Percentiles rank a stretch among this genome's conserved stretches.
phyloP scores from a whole-genome alignment of 2,329 filamentous ascomycete genomes.

The Fusarium sp. region DNA sequence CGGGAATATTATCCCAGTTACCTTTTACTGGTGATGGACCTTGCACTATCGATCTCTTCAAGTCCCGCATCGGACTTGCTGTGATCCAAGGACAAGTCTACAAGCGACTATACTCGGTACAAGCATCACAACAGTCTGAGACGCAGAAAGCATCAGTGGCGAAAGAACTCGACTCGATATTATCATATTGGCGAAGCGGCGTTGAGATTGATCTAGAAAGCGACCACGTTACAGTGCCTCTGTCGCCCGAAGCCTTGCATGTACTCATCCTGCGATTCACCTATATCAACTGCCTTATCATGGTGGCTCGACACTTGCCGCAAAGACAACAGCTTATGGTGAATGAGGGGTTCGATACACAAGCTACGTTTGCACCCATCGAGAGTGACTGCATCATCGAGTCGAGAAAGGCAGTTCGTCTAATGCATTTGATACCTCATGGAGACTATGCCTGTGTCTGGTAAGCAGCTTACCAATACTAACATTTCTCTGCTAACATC shows the following conservation, averaged over 20 bases:
- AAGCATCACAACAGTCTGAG: conserved; percentile 38
- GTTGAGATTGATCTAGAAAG: conserved; percentile 15
- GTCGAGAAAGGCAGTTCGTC: conserved; percentile 42
- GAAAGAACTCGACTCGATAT: conserved; percentile 35
- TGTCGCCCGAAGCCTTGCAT: conserved; percentile 40
- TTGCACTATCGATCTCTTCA: conserved; percentile 34
- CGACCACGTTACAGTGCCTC: conserved; percentile 5
- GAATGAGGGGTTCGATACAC: background rate
- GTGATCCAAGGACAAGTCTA: conserved; percentile 45
- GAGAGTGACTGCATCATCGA: conserved; percentile 38
- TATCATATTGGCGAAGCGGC: conserved; percentile 41
- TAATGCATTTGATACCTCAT: conserved; percentile 39
- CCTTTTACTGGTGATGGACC: background rate
- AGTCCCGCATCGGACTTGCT: conserved; percentile 39
- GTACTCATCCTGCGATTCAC: conserved; percentile 42
- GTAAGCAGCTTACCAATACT: background rate
- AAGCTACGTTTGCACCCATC: background rate
- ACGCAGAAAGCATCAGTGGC: conserved; percentile 22
- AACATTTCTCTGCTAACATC: background rate
- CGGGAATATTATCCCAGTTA: background rate
- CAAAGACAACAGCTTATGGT: conserved; percentile 2
- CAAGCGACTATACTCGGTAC: conserved; percentile 40
- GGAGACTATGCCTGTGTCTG: conserved; percentile 39
- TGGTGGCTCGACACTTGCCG: conserved; percentile 37
- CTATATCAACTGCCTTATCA: conserved; percentile 43